Percentiles rank a stretch among this genome's conserved stretches.
phyloP scores from a whole-genome alignment of 192 early-diverging fungal species.

The Rhizophagus sp. region DNA sequence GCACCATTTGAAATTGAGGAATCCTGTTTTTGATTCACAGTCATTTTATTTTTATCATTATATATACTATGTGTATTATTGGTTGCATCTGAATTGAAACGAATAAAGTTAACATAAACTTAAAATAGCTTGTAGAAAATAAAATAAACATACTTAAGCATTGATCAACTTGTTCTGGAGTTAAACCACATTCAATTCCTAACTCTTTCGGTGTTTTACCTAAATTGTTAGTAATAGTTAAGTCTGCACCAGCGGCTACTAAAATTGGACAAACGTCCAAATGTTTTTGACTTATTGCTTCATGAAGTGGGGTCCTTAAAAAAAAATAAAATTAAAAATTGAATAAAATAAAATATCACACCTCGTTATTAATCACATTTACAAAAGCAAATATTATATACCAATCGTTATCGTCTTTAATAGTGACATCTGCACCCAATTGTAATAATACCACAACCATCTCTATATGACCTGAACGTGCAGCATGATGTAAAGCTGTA shows the following conservation, averaged over 20 bases:
- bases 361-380: no score
- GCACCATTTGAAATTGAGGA: background rate
- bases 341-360: no score
- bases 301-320: constrained; percentile 42
- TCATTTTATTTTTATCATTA: background rate
- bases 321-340: background rate
- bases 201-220: constrained; percentile 29
- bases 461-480: constrained; percentile 54
- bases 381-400: background rate
- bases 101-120: background rate
- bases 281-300: constrained; percentile 45
- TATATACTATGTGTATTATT: background rate
- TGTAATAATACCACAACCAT: constrained; percentile 53
- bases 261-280: constrained; percentile 35
- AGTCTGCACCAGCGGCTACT: constrained; percentile 38
- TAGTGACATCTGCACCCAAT: constrained; percentile 61
- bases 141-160: background rate
- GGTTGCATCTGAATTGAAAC: background rate
- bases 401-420: constrained; percentile 47
- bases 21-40: background rate
- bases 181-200: constrained; percentile 1
- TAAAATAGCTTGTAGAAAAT: background rate
- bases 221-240: constrained; percentile 29
- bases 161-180: constrained; percentile 15
- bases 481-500: constrained; percentile 69